A percentile compares a stretch with the other conserved stretches of the same genome.
These are phyloP conservation scores for Glycyrrhiza uralensis DNA, from an alignment of 306 rosid species.

Conservation along the genomic window DNA sequence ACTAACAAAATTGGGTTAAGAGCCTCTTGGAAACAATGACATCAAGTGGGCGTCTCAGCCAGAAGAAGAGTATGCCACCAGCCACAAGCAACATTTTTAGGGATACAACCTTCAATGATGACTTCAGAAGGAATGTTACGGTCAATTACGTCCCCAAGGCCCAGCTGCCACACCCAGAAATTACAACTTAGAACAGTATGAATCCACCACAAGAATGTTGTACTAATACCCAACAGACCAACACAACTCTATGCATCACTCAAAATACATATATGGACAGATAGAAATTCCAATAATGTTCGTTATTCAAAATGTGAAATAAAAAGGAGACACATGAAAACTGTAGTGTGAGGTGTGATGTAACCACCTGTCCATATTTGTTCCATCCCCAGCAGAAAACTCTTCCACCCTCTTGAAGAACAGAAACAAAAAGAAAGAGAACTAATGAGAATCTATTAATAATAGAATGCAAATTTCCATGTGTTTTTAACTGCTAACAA, in stretches of 20 bases:
- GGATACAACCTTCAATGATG: slow-evolving; percentile 46
- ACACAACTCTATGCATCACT: too few relatives aligned
- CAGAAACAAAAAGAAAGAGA: slow-evolving; percentile 1
- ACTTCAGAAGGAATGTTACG: slow-evolving; percentile 80
- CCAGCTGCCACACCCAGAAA: slow-evolving; percentile 56
- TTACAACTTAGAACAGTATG: slow-evolving; percentile 1
- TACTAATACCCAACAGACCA: too few relatives aligned
- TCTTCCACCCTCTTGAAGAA: slow-evolving; percentile 56
- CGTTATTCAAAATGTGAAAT: background rate
- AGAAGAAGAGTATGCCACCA: slow-evolving; percentile 97
- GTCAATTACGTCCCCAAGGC: slow-evolving; percentile 81
- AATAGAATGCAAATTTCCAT: background rate
- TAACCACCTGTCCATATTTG: slow-evolving; percentile 87
- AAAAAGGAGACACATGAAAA: background rate
- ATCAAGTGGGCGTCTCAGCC: slow-evolving; percentile 64
- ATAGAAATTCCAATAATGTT: background rate
- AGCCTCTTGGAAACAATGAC: slow-evolving; percentile 3
- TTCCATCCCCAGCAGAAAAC: slow-evolving; percentile 98
- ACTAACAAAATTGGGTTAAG: slow-evolving; percentile 73
- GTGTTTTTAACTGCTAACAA: too few relatives aligned
- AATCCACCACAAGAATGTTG: background rate
- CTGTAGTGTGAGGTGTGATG: background rate
- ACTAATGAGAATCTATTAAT: background rate
- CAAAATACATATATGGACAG: background rate
- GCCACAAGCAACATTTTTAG: slow-evolving; percentile 74